These are phyloP conservation scores for Neohortaea acidophila DNA, from an alignment of 495 filamentous ascomycete genomes.

Conservation along the genomic window DNA sequence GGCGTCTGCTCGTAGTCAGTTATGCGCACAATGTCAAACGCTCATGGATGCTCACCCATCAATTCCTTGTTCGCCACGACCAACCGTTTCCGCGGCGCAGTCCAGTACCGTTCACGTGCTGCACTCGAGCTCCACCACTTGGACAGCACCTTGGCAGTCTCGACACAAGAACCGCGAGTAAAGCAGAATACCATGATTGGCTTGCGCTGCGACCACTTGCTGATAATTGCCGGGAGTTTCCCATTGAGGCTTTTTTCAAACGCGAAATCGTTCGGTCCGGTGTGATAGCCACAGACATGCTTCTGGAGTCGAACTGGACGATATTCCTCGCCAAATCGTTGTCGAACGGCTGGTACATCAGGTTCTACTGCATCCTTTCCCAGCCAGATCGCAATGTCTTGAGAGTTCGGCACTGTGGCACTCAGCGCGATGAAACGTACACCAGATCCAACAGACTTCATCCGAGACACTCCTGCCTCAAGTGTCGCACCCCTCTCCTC, in stretches of 20 bases:
- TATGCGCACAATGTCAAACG: neutral
- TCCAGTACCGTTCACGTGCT: slow-evolving; percentile 50
- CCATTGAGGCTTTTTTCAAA: slow-evolving; percentile 69
- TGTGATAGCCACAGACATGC: slow-evolving; percentile 63
- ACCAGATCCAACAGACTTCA: slow-evolving; percentile 80
- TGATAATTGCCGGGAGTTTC: slow-evolving; percentile 64
- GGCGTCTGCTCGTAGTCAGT: slow-evolving; percentile 28
- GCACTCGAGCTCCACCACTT: slow-evolving; percentile 46
- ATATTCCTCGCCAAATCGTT: slow-evolving; percentile 84
- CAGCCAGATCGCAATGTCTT: slow-evolving; percentile 85
- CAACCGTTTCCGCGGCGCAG: slow-evolving; percentile 39
- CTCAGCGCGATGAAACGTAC: slow-evolving; percentile 85
- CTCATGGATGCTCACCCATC: slow-evolving; percentile 26
- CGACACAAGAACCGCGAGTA: slow-evolving; percentile 60
- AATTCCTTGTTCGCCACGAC: slow-evolving; percentile 50
- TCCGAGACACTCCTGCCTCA: slow-evolving; percentile 90
- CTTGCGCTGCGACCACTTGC: slow-evolving; percentile 59
- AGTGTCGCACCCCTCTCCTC: slow-evolving; percentile 78
- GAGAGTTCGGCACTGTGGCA: slow-evolving; percentile 84
- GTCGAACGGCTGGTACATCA: slow-evolving; percentile 51
- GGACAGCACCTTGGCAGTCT: slow-evolving; percentile 59
- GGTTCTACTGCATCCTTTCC: slow-evolving; percentile 55
- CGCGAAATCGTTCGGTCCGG: slow-evolving; percentile 60
- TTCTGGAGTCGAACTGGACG: slow-evolving; percentile 78
- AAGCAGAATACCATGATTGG: slow-evolving; percentile 91